Evolutionary conservation across 768 basidiomycete genomes (phyloP), one percentile per base, ranked within the genome.

Genomic region (Leccinum rimulosum): DNA sequence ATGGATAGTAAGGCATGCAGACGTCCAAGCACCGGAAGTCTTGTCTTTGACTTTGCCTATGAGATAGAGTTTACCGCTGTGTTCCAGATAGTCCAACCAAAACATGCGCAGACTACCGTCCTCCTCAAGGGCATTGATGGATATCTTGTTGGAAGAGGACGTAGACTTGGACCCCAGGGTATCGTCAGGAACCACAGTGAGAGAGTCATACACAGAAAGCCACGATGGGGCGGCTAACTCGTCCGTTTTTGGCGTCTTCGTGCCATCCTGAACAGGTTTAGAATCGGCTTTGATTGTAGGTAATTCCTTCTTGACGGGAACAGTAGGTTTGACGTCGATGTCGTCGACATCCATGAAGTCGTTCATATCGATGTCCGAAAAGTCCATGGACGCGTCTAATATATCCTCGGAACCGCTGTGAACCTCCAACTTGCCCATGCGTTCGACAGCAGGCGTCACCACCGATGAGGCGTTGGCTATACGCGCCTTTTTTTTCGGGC

Each of bases 11-110:
- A 98, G 80, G 66, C 93, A 95, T 62, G 91, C 93, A 7, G 93
- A 95, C 4, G 92, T 76, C 85, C 88, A 95, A 8, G 79, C 68
- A 50, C 59, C 55, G 3, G 84, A 82, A 5, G 77, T 74, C 73
- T 88, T 88, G 74, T 95, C 93, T 64, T 89, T 85, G 47, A 95
- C 82, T 75, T 98, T 98, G 7, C 97, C 97, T 48, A 92, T 84
- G 63, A 99, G 89, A 70, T 93, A 89, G 4, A 99, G 77, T 59
- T 83, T 84, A 15, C 95, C 96, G 15, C 89, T 84, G 51, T 84
- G 82, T 70, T 98, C 94, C 35, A 95, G 84, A 67, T 93, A 93
- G 69, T 99, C 97, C 22, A 98, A 79, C 97, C 97, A 99, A 78
- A 88, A 99, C 79, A 99, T 95, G 28, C 83, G 83, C 14, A 98